Base-by-base conservation (phyloP, 768 basidiomycete species). In the Tricholoma bakamatsutake region DNA sequence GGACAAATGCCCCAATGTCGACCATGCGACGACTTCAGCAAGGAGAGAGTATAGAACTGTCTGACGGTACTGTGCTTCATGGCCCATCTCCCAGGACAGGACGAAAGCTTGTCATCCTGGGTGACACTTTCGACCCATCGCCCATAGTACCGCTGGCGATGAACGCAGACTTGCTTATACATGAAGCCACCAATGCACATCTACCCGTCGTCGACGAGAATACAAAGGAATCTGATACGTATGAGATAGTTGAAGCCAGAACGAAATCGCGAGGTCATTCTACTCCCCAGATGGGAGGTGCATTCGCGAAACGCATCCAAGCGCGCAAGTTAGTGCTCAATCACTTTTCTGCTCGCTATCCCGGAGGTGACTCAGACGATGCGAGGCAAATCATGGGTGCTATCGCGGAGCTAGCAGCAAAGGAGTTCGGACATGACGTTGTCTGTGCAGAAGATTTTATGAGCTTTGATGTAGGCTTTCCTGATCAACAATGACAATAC, bases 171-270 rank as follows among this genome's bases (percentile, higher is more conserved):
- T 59, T 95, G 42, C 71, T 95, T 28, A 76, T 96, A 30, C 93
- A 97, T 63, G 93, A 97, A 70, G 88, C 90, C 9, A 96, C 93
- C 8, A 96, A 95, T 65, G 89, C 92, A 1, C 82, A 88, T 71
- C 71, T 97, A 3, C 85, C 84, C 1, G 80, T 76, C 3, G 67
- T 90, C 56, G 85, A 89, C 59, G 65, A 71, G 5, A 67, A 72
- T 27, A 86, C 84, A 12, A 88, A 87, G 66, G 69, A 71, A 2
- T 69, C 66, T 2, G 89, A 90, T 54, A 86, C 83, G 6, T 78
- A 78, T 57, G 78, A 82, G 62, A 77, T 63, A 12, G 80, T 93
- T 6, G 80, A 89, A 63, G 69, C 69, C 35, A 80, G 83, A 55
- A 74, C 90, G 6, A 86, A 76, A 66, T 84, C 83, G 2, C 80